Percentiles rank a stretch among this genome's conserved stretches.
phyloP scores from a whole-genome alignment of 192 early-diverging fungal species.

The Gonapodya sp. region DNA sequence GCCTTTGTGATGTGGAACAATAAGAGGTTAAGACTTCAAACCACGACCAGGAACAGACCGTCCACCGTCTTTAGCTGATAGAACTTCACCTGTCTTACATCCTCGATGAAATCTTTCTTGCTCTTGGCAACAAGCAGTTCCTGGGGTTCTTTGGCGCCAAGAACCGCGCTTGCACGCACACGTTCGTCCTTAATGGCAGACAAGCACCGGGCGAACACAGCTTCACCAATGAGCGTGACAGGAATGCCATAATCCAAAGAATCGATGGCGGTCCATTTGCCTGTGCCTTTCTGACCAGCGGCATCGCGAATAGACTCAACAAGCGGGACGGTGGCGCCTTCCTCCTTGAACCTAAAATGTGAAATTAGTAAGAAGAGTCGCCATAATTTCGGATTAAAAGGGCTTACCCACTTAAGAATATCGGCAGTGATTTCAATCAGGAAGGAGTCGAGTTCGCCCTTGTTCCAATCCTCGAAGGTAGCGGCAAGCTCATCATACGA shows the following conservation, averaged over 20 bases:
- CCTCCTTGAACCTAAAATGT: constrained; percentile 52
- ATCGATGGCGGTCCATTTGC: constrained; percentile 96
- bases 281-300: constrained; percentile 96
- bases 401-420: constrained; percentile 65
- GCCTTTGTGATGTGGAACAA: constrained; percentile 83
- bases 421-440: constrained; percentile 92
- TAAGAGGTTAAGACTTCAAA: no score
- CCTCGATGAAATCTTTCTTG: constrained; percentile 45
- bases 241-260: constrained; percentile 93
- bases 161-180: constrained; percentile 73
- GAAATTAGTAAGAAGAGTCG: no score
- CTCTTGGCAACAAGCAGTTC: constrained; percentile 19
- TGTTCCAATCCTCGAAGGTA: constrained; percentile 91
- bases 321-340: constrained; percentile 63
- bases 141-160: constrained; percentile 44
- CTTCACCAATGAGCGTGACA: constrained; percentile 95
- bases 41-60: no score
- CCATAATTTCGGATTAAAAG: no score
- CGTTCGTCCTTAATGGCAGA: constrained; percentile 96
- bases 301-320: constrained; percentile 94
- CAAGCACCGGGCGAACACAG: constrained; percentile 93
- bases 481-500: constrained; percentile 78
- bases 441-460: constrained; percentile 94
- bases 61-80: no score
- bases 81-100: neutral